Evolutionary conservation across 2,329 filamentous ascomycete genomes (phyloP).

Genomic region (Paraphoma sp.): DNA sequence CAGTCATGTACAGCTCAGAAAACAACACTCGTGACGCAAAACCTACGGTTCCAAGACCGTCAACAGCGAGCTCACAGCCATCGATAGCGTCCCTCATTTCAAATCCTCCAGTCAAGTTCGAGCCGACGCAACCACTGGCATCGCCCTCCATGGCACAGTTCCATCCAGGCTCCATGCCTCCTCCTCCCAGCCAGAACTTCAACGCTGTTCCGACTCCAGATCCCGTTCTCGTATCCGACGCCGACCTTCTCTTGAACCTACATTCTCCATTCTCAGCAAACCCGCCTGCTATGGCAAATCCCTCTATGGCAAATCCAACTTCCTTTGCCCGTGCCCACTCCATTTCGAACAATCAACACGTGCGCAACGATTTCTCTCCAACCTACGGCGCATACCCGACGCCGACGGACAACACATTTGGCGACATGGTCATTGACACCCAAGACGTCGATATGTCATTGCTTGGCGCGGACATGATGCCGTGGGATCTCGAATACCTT

Average conservation of each 20-base stretch:
- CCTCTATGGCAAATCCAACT: constrained; percentile 19
- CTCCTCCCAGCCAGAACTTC: constrained; percentile 35
- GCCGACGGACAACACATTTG: constrained; percentile 42
- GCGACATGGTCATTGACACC: constrained; percentile 73
- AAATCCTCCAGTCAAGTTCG: constrained; percentile 36
- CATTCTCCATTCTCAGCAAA: constrained; percentile 52
- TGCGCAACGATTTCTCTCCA: constrained; percentile 32
- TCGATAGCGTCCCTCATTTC: constrained; percentile 42
- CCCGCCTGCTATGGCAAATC: constrained; percentile 26
- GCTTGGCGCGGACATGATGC: constrained; percentile 72
- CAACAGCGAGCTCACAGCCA: constrained; percentile 27
- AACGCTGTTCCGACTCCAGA: constrained; percentile 34
- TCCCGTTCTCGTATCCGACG: constrained; percentile 51
- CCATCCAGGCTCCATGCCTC: constrained; percentile 39
- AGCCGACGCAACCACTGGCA: constrained; percentile 24
- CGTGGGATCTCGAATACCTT: constrained; percentile 74
- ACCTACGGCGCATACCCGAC: constrained; percentile 33
- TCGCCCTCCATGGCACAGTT: constrained; percentile 33
- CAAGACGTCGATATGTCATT: constrained; percentile 78
- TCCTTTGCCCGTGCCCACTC: constrained; percentile 26
- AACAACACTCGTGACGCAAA: constrained; percentile 36
- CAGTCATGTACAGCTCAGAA: constrained; percentile 75
- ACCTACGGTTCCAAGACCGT: constrained; percentile 20
- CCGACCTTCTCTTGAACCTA: constrained; percentile 58
- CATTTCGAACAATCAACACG: constrained; percentile 23